A percentile compares a stretch with the other conserved stretches of the same genome.
Conservation (phyloP, 2,329 filamentous ascomycete species). For the Chaetomium sp. region DNA sequence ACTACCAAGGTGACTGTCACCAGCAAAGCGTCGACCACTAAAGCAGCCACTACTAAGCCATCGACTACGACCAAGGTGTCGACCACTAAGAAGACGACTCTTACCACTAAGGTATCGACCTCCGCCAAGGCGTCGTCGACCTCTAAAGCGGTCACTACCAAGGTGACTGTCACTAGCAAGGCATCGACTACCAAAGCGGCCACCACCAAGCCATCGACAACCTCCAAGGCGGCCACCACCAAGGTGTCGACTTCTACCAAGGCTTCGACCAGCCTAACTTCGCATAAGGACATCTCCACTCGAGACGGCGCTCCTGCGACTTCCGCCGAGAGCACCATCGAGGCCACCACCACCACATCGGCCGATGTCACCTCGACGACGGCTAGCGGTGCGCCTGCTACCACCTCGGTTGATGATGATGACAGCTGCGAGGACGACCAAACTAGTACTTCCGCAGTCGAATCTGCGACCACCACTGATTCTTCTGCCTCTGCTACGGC, state of each 20-base stretch:
- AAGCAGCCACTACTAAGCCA: constrained; percentile 5
- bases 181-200: too few species aligned
- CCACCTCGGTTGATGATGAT: constrained; percentile 7
- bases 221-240: background rate
- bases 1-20: constrained; percentile 4
- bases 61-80: constrained; percentile 5
- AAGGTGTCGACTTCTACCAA: background rate
- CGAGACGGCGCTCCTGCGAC: background rate
- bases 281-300: background rate
- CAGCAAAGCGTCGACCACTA: constrained; percentile 7
- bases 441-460: constrained; percentile 6
- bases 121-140: background rate
- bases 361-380: constrained; percentile 5
- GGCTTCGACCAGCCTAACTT: background rate
- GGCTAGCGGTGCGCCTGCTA: constrained; percentile 8
- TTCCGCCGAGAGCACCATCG: constrained; percentile 2
- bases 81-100: constrained; percentile 3
- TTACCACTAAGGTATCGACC: background rate
- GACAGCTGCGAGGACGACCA: constrained; percentile 9
- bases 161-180: background rate
- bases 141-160: constrained; percentile 4
- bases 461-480: background rate
- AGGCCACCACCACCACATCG: background rate
- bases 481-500: background rate
- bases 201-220: background rate